Conservation (phyloP, 1,139 yeast genomes). For the Pichia sp. region DNA sequence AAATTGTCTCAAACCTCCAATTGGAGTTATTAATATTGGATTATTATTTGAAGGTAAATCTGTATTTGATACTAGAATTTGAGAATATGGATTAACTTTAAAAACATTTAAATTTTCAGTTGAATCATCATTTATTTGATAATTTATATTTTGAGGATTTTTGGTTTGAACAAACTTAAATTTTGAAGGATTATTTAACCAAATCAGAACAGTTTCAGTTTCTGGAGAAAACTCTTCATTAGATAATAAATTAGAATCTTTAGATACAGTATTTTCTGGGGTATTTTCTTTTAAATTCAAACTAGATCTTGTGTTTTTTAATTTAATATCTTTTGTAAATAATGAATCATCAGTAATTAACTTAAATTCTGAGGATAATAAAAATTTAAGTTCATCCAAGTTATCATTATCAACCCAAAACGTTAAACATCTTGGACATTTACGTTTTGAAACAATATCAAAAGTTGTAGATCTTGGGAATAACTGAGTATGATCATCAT, state of each 20-base stretch:
- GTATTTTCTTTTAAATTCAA: constrained; percentile 14
- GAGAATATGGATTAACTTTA: constrained; percentile 16
- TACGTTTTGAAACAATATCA: constrained; percentile 31
- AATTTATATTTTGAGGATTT: constrained; percentile 1
- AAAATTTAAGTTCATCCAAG: constrained; percentile 37
- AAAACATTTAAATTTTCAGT: constrained; percentile 8
- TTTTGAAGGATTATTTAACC: constrained; percentile 25
- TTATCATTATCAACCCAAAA: constrained; percentile 42
- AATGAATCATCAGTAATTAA: constrained; percentile 28
- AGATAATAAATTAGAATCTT: too few relatives aligned
- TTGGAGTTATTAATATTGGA: constrained; percentile 38
- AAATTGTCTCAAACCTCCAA: constrained; percentile 47
- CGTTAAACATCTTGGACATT: constrained; percentile 30
- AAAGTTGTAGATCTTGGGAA: constrained; percentile 29
- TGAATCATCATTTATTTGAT: background rate
- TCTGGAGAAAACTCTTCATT: constrained; percentile 23
- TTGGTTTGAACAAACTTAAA: constrained; percentile 18
- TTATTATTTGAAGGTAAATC: constrained; percentile 4
- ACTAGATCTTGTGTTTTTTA: constrained; percentile 26
- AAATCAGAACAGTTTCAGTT: constrained; percentile 22
- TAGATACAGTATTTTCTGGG: background rate
- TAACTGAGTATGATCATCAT: background rate
- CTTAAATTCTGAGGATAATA: constrained; percentile 29
- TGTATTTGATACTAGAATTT: constrained; percentile 14
- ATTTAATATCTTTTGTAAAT: constrained; percentile 12